These are phyloP conservation scores for Pleurotus cornucopiae DNA, from an alignment of 768 basidiomycete genomes.

Conservation along the genomic window DNA sequence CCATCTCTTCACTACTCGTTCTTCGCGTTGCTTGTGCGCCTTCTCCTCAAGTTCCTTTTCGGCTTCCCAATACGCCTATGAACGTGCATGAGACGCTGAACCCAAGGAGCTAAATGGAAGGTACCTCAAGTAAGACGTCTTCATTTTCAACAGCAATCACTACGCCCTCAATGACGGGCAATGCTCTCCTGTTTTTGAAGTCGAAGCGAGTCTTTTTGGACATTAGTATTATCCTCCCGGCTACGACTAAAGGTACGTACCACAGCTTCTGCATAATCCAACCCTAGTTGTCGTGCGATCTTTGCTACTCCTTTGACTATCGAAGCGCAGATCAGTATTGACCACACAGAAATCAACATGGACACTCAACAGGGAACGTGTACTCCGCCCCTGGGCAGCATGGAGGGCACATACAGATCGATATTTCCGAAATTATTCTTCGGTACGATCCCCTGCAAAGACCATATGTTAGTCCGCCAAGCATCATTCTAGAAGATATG, in stretches of 20 bases:
- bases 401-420: conserved; percentile 90
- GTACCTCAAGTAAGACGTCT: conserved; percentile 67
- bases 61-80: conserved; percentile 81
- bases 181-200: conserved; percentile 88
- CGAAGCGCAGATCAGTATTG: conserved; percentile 11
- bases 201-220: conserved; percentile 85
- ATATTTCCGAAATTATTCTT: conserved; percentile 98
- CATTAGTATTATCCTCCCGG: conserved; percentile 8
- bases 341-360: background rate
- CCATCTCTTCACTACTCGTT: conserved; percentile 86
- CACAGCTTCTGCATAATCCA: conserved; percentile 94
- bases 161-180: conserved; percentile 80
- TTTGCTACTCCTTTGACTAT: conserved; percentile 85
- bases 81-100: background rate
- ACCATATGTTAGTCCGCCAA: background rate
- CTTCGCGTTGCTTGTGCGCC: conserved; percentile 69
- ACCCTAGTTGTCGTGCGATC: conserved; percentile 79
- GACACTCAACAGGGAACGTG: conserved; percentile 83
- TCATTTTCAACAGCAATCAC: conserved; percentile 85
- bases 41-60: conserved; percentile 76
- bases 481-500: background rate
- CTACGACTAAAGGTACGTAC: conserved; percentile 37
- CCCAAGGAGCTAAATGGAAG: conserved; percentile 14
- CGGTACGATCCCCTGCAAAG: conserved; percentile 77
- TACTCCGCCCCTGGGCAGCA: conserved; percentile 84